These are phyloP conservation scores for Penicillium paradoxum DNA, from an alignment of 495 filamentous ascomycete genomes.

Conservation along the genomic window DNA sequence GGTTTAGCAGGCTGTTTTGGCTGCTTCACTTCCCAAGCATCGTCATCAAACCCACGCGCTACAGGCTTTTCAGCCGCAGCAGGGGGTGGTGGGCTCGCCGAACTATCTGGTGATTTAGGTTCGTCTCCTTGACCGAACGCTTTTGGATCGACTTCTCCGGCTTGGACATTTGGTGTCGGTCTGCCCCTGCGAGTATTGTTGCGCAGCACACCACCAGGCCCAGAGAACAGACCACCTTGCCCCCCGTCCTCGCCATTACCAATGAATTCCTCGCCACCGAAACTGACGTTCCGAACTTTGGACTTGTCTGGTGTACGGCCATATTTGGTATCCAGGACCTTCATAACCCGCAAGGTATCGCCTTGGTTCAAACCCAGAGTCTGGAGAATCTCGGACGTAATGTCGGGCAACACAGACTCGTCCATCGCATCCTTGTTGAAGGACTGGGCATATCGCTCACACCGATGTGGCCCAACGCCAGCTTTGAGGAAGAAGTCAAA, in stretches of 20 bases:
- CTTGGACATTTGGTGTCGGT: constrained; percentile 77
- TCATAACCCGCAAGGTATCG: constrained; percentile 93
- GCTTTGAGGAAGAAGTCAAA: constrained; percentile 96
- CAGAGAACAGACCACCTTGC: constrained; percentile 78
- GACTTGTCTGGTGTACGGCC: constrained; percentile 55
- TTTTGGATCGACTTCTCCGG: constrained; percentile 77
- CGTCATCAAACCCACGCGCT: constrained; percentile 79
- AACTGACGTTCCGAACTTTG: constrained; percentile 58
- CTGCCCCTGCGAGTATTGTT: constrained; percentile 96
- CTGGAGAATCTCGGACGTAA: constrained; percentile 73
- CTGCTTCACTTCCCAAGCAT: constrained; percentile 97
- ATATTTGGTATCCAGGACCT: constrained; percentile 77
- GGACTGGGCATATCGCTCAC: constrained; percentile 86
- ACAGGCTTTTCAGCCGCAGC: constrained; percentile 43
- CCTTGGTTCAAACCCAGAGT: constrained; percentile 90
- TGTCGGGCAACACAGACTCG: constrained; percentile 81
- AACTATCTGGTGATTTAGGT: constrained; percentile 37
- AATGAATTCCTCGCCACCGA: constrained; percentile 52
- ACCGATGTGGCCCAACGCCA: constrained; percentile 84
- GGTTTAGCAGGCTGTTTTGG: constrained; percentile 52
- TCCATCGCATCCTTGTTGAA: constrained; percentile 93
- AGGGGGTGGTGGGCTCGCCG: constrained; percentile 42
- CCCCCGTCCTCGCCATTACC: constrained; percentile 48
- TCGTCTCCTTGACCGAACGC: constrained; percentile 65
- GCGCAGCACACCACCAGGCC: constrained; percentile 76